A percentile compares a stretch with the other conserved stretches of the same genome.
Conservation (phyloP, 371 early-diverging fungal genomes). For the Lichtheimia corymbifera region DNA sequence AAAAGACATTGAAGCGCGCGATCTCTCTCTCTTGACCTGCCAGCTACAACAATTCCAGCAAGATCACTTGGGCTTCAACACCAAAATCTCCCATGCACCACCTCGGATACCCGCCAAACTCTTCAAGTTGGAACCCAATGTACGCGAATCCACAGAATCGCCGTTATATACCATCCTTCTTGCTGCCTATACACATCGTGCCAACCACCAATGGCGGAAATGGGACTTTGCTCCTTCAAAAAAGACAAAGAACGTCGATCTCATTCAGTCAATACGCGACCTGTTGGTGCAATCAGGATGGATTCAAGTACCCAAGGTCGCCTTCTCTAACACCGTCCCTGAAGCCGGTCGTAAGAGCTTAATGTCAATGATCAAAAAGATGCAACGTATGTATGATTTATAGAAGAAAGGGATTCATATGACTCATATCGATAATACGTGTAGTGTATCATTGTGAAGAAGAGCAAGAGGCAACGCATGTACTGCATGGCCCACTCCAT, state of each 20-base stretch:
- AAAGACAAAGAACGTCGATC: slow-evolving; percentile 45
- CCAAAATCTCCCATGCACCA: slow-evolving; percentile 25
- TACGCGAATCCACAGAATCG: slow-evolving; percentile 22
- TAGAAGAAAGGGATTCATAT: background rate
- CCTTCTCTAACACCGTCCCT: slow-evolving; percentile 48
- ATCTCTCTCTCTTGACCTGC: slow-evolving; percentile 56
- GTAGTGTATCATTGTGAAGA: slow-evolving; percentile 47
- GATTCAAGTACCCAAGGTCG: slow-evolving; percentile 48
- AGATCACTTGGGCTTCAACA: slow-evolving; percentile 54
- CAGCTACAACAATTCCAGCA: slow-evolving; percentile 69
- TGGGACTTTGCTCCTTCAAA: slow-evolving; percentile 59
- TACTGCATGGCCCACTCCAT: slow-evolving; percentile 53
- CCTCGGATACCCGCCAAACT: slow-evolving; percentile 64
- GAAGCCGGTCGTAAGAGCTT: slow-evolving; percentile 44
- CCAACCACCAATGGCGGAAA: slow-evolving; percentile 43
- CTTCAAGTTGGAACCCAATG: slow-evolving; percentile 47
- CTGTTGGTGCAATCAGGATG: slow-evolving; percentile 31
- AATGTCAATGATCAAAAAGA: slow-evolving; percentile 30
- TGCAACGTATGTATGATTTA: slow-evolving; percentile 47
- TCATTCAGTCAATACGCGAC: slow-evolving; percentile 49
- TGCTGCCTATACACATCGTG: slow-evolving; percentile 55
- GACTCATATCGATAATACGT: background rate
- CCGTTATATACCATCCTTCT: slow-evolving; percentile 54
- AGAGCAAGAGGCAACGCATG: slow-evolving; percentile 62
- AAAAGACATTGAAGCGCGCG: slow-evolving; percentile 43